Evolutionary conservation across 2,329 filamentous ascomycete genomes (phyloP).

Genomic region (Colletotrichum shisoi): DNA sequence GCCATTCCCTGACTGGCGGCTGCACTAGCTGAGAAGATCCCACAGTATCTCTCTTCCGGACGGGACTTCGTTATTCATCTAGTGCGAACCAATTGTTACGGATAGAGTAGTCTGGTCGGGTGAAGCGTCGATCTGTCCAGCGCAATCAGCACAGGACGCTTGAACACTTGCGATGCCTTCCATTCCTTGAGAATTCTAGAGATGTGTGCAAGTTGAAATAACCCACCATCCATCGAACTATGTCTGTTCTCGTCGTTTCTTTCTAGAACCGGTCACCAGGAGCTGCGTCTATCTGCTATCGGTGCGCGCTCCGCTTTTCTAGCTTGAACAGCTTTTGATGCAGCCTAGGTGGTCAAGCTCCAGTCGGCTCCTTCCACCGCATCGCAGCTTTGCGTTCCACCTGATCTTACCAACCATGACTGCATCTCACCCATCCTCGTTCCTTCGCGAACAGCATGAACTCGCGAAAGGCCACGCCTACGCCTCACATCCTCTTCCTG

Average conservation of each 20-base stretch:
- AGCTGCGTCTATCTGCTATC: constrained; percentile 23
- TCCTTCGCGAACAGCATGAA: constrained; percentile 2
- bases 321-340: neutral
- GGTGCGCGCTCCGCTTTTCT: neutral
- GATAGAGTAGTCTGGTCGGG: constrained; percentile 23
- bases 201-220: neutral
- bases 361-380: constrained; percentile 12
- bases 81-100: constrained; percentile 23
- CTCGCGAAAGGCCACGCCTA: constrained; percentile 5
- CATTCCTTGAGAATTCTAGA: neutral
- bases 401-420: constrained; percentile 8
- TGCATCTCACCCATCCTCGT: constrained; percentile 2
- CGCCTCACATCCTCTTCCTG: constrained; percentile 7
- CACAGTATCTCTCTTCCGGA: constrained; percentile 11
- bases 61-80: constrained; percentile 29
- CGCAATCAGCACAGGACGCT: neutral
- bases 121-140: neutral
- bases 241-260: constrained; percentile 19
- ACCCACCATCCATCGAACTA: neutral
- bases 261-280: constrained; percentile 19
- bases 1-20: constrained; percentile 31
- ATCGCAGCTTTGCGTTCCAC: neutral
- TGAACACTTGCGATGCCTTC: neutral
- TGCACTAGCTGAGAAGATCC: constrained; percentile 30
- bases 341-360: constrained; percentile 12